A percentile compares a stretch with the other conserved stretches of the same genome.
These are phyloP conservation scores for Ustilago cynodontis DNA, from an alignment of 1,284 basidiomycete species.

Conservation along the genomic window DNA sequence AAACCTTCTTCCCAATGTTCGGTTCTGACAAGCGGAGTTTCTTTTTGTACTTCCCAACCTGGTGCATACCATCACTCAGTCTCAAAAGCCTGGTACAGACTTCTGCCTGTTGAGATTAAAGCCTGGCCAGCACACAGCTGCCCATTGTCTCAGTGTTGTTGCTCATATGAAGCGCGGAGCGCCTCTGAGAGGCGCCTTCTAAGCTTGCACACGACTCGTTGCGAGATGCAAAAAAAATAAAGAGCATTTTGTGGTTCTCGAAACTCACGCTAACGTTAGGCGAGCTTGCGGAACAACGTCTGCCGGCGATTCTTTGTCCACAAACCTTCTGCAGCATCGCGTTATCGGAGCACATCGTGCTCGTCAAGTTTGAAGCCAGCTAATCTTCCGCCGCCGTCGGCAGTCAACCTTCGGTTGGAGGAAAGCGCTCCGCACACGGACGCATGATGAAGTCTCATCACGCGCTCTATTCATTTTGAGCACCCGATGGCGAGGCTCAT, in stretches of 20 bases:
- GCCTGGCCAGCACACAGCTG: too few relatives aligned
- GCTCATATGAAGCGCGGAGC: neutral
- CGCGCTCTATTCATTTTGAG: neutral
- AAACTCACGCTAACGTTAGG: slow-evolving; percentile 18
- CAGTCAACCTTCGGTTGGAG: slow-evolving; percentile 4
- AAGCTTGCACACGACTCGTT: neutral
- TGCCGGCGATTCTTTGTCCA: slow-evolving; percentile 10
- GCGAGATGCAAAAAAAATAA: neutral
- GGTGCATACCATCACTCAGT: too few relatives aligned
- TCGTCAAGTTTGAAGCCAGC: neutral
- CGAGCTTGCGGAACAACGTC: slow-evolving; percentile 8
- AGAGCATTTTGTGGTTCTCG: neutral
- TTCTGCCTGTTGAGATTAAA: too few relatives aligned
- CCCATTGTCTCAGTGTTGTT: neutral
- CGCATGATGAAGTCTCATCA: neutral
- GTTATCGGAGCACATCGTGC: neutral
- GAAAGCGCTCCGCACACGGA: neutral
- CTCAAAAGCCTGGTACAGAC: neutral
- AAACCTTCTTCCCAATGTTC: neutral
- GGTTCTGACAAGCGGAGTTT: slow-evolving; percentile 21
- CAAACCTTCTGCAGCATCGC: neutral
- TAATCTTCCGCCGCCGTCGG: neutral
- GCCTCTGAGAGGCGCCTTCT: neutral
- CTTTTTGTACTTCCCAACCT: neutral
- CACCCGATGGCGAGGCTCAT: neutral